These are phyloP conservation scores for Dionaea muscipula DNA, from an alignment of 179 eudicot genomes.

Conservation along the genomic window DNA sequence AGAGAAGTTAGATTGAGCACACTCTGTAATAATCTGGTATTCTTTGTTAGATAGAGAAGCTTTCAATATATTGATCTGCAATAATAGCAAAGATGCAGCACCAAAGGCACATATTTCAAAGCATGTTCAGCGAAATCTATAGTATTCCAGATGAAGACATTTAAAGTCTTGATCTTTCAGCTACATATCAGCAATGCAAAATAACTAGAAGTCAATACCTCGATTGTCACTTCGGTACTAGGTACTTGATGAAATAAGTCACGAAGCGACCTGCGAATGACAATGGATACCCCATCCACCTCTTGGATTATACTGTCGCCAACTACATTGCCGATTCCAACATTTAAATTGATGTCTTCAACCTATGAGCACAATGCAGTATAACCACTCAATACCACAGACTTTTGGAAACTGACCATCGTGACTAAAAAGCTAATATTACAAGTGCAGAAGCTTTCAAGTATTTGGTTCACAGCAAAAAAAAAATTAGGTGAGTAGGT, in stretches of 20 bases:
- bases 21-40: constrained; percentile 84
- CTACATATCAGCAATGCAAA: neutral
- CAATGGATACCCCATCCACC: constrained; percentile 67
- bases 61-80: constrained; percentile 73
- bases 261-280: constrained; percentile 68
- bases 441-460: too few species aligned
- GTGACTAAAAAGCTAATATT: too few species aligned
- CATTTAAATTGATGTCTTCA: constrained; percentile 81
- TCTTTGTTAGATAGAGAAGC: constrained; percentile 79
- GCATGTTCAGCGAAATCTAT: neutral
- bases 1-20: constrained; percentile 72
- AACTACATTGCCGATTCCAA: constrained; percentile 57
- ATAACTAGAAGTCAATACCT: constrained; percentile 27
- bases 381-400: too few species aligned
- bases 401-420: too few species aligned
- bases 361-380: constrained; percentile 31
- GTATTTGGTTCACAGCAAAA: too few species aligned
- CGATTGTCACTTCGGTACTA: constrained; percentile 48
- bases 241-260: constrained; percentile 83
- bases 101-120: neutral
- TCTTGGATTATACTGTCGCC: constrained; percentile 86
- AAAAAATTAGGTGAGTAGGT: too few species aligned
- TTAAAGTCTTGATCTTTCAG: neutral
- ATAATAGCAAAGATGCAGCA: constrained; percentile 8
- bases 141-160: neutral